phyloP scores from a whole-genome alignment of 2,329 filamentous ascomycete species.

The Zasmidium citrigriseum region DNA sequence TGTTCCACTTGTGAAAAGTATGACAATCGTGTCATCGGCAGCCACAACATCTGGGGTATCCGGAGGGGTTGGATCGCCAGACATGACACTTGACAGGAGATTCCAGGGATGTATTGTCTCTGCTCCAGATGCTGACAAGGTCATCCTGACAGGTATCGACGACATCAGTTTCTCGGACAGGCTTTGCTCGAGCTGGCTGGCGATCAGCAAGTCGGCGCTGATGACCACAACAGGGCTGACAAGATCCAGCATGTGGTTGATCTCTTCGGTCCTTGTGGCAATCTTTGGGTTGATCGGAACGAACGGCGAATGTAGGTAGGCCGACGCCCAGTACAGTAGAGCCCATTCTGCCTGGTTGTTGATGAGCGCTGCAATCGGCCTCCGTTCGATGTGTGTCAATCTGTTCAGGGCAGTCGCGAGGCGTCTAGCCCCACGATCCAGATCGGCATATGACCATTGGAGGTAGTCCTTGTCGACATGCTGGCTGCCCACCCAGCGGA shows the following conservation, averaged over 20 bases:
- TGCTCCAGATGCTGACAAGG: slow-evolving; percentile 22
- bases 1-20: slow-evolving; percentile 55
- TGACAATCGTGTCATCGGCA: slow-evolving; percentile 38
- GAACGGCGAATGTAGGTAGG: slow-evolving; percentile 35
- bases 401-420: slow-evolving; percentile 33
- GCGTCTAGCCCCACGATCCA: slow-evolving; percentile 34
- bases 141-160: slow-evolving; percentile 28
- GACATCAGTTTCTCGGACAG: slow-evolving; percentile 27
- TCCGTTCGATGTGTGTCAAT: slow-evolving; percentile 32
- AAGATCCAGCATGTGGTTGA: slow-evolving; percentile 35
- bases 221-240: slow-evolving; percentile 32
- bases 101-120: slow-evolving; percentile 26
- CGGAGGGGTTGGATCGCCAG: slow-evolving; percentile 33
- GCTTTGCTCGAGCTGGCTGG: slow-evolving; percentile 30
- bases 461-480: slow-evolving; percentile 28
- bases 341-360: slow-evolving; percentile 38
- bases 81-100: slow-evolving; percentile 31
- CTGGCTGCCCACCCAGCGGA: slow-evolving; percentile 34
- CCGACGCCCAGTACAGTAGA: slow-evolving; percentile 35
- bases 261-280: slow-evolving; percentile 30
- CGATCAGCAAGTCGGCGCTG: slow-evolving; percentile 28
- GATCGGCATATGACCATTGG: slow-evolving; percentile 35
- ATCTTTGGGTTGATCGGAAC: slow-evolving; percentile 36
- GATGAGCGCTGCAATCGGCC: slow-evolving; percentile 33
- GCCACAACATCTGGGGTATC: slow-evolving; percentile 33